A percentile compares a stretch with the other conserved stretches of the same genome.
phyloP scores from a whole-genome alignment of 2,329 filamentous ascomycete species.

The Botrytis sinoallii region DNA sequence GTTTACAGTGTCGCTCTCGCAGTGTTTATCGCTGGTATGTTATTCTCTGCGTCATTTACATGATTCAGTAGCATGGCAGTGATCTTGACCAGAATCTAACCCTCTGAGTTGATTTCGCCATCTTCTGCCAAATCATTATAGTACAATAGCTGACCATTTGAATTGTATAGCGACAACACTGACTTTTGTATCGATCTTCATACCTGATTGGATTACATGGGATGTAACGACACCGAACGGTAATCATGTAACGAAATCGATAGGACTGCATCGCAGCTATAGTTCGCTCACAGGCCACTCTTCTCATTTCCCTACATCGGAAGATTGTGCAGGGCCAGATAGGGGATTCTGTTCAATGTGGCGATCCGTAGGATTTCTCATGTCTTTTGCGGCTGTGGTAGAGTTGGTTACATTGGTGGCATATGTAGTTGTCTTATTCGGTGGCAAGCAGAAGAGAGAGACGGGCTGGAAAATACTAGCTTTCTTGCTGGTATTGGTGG shows the following conservation, averaged over 20 bases:
- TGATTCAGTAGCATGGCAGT: background rate
- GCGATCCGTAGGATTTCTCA: conserved; percentile 77
- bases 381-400: conserved; percentile 78
- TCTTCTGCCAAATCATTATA: background rate
- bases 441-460: conserved; percentile 76
- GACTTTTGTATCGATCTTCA: conserved; percentile 65
- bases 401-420: conserved; percentile 78
- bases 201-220: conserved; percentile 70
- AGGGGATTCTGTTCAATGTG: conserved; percentile 88
- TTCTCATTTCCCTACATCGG: conserved; percentile 62
- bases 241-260: conserved; percentile 58
- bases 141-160: conserved; percentile 8
- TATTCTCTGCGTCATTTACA: background rate
- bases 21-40: conserved; percentile 45
- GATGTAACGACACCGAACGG: conserved; percentile 48
- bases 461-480: conserved; percentile 77
- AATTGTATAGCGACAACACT: conserved; percentile 65
- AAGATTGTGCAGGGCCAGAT: conserved; percentile 56
- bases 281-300: conserved; percentile 59
- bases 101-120: background rate
- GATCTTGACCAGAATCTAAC: background rate
- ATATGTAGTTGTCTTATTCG: conserved; percentile 72
- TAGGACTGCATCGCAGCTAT: conserved; percentile 80
- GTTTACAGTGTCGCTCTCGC: conserved; percentile 43
- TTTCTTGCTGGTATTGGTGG: conserved; percentile 62